phyloP scores from a whole-genome alignment of 2,329 filamentous ascomycete genomes.

The Botrytis medusae region DNA sequence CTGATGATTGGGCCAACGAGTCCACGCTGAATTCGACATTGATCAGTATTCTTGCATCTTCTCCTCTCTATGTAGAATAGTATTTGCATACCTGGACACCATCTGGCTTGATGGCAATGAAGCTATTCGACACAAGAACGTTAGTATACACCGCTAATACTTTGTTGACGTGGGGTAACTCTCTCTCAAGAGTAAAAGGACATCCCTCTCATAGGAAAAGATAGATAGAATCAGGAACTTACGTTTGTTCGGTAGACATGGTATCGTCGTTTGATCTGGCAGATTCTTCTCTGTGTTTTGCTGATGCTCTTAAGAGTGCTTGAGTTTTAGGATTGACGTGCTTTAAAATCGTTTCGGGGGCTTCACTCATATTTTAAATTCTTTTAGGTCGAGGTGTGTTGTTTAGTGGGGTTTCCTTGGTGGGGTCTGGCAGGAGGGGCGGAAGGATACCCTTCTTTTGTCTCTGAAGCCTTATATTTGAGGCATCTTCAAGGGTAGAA shows the following conservation, averaged over 20 bases:
- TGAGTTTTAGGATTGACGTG: conserved; percentile 50
- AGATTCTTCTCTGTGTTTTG: conserved; percentile 39
- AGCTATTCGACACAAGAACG: conserved; percentile 57
- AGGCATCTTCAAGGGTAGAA: background rate
- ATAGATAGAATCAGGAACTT: conserved; percentile 32
- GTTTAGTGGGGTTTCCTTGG: conserved; percentile 26
- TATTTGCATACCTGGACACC: conserved; percentile 81
- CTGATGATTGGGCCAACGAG: conserved; percentile 96
- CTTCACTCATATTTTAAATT: conserved; percentile 30
- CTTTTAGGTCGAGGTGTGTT: conserved; percentile 22
- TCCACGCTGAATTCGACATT: conserved; percentile 67
- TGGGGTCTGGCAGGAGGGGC: conserved; percentile 19
- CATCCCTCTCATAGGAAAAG: background rate
- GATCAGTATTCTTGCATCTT: conserved; percentile 26
- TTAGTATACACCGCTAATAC: conserved; percentile 33
- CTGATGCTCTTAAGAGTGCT: conserved; percentile 43
- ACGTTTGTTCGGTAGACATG: conserved; percentile 83
- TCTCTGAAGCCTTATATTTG: background rate
- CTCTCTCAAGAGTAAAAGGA: background rate
- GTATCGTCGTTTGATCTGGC: conserved; percentile 45
- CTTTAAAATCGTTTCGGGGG: conserved; percentile 45
- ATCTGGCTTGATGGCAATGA: conserved; percentile 99
- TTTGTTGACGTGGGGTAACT: conserved; percentile 17
- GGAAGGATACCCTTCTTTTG: background rate
- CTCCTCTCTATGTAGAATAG: background rate